A percentile compares a stretch with the other conserved stretches of the same genome.
Conservation (phyloP, 495 filamentous ascomycete genomes). For the Xylaria acuta region DNA sequence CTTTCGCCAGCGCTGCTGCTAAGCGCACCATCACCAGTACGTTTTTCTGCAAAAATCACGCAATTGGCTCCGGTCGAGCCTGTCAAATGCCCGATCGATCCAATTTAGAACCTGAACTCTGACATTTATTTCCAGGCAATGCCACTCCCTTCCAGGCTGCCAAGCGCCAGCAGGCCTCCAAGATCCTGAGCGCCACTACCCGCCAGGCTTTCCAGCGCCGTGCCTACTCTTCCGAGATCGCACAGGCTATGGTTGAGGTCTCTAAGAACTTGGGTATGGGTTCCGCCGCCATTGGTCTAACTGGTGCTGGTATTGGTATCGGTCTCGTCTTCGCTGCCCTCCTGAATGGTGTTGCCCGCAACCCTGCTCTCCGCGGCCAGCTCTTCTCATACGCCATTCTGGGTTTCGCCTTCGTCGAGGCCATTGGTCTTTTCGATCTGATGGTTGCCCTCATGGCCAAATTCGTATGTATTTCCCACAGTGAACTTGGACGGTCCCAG, state of each 20-base stretch:
- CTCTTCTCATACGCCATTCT: slow-evolving; percentile 94
- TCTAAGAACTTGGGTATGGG: slow-evolving; percentile 89
- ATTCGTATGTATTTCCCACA: slow-evolving; percentile 56
- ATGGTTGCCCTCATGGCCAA: slow-evolving; percentile 93
- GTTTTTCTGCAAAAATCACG: slow-evolving; percentile 32
- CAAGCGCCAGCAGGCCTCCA: slow-evolving; percentile 71
- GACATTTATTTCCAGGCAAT: slow-evolving; percentile 45
- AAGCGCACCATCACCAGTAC: slow-evolving; percentile 72
- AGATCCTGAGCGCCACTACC: slow-evolving; percentile 68
- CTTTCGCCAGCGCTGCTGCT: slow-evolving; percentile 62
- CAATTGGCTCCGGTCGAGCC: slow-evolving; percentile 25
- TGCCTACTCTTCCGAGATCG: slow-evolving; percentile 81
- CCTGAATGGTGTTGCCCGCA: slow-evolving; percentile 82
- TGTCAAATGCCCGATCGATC: slow-evolving; percentile 18
- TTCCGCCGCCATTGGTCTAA: slow-evolving; percentile 85
- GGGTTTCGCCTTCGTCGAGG: slow-evolving; percentile 92
- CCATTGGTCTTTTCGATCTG: slow-evolving; percentile 91
- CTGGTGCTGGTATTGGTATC: slow-evolving; percentile 91
- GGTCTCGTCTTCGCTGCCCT: slow-evolving; percentile 89
- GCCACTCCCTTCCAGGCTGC: slow-evolving; percentile 63
- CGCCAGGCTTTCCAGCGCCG: slow-evolving; percentile 72
- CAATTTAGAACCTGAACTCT: slow-evolving; percentile 31
- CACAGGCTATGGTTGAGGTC: slow-evolving; percentile 83
- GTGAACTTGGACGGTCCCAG: slow-evolving; percentile 15
- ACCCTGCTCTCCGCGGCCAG: slow-evolving; percentile 87